These are phyloP conservation scores for Groenewaldozyma sp. DNA, from an alignment of 1,139 yeast species.

Conservation along the genomic window DNA sequence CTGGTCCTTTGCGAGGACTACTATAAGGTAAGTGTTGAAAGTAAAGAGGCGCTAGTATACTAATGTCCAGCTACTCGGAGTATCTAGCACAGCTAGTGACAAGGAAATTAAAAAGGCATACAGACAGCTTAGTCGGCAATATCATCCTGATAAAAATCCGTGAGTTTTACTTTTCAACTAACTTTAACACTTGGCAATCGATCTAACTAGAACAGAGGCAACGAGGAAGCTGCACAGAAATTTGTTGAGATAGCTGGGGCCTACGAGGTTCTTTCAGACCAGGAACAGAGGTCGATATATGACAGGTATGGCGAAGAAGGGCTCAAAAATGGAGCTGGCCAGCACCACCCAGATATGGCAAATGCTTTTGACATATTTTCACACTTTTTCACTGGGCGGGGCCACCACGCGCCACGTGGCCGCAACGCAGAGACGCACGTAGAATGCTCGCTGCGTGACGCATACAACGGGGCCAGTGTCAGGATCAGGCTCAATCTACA, in stretches of 20 bases:
- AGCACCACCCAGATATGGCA: conserved; percentile 31
- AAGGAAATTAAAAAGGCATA: conserved; percentile 84
- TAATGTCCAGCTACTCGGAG: conserved; percentile 46
- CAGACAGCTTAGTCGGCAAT: conserved; percentile 71
- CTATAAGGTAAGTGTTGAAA: conserved; percentile 18
- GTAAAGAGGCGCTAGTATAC: not conserved
- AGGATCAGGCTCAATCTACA: conserved; percentile 62
- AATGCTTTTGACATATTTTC: conserved; percentile 69
- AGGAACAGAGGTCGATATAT: conserved; percentile 60
- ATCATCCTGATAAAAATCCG: conserved; percentile 91
- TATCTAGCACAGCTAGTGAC: conserved; percentile 58
- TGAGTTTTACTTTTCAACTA: conserved; percentile 17
- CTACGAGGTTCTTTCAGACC: conserved; percentile 75
- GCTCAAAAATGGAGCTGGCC: conserved; percentile 39
- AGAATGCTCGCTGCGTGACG: conserved; percentile 50
- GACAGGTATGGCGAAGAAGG: conserved; percentile 85
- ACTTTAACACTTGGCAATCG: not conserved
- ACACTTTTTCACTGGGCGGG: conserved; percentile 65
- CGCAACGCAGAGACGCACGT: conserved; percentile 52
- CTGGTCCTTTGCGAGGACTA: conserved; percentile 21
- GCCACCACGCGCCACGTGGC: conserved; percentile 47
- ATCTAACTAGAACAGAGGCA: conserved; percentile 30
- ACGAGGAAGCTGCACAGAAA: conserved; percentile 73
- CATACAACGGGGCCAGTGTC: conserved; percentile 56
- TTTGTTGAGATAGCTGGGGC: conserved; percentile 92